A percentile compares a stretch with the other conserved stretches of the same genome.
phyloP scores from a whole-genome alignment of 164 flowering plant genomes.

The Malania oleifera region DNA sequence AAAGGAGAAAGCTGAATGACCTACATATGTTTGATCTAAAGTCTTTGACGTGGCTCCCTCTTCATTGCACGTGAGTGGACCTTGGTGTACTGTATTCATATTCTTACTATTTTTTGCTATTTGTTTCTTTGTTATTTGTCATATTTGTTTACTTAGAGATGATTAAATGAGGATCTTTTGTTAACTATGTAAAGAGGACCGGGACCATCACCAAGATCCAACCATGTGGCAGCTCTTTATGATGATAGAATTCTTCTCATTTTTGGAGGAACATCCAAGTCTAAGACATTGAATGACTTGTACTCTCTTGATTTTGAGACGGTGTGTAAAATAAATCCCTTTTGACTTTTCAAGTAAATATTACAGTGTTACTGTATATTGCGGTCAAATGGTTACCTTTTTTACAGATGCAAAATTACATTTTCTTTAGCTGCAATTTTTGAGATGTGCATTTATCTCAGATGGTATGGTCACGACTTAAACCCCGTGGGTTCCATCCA shows the following conservation, averaged over 20 bases:
- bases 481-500: constrained; percentile 79
- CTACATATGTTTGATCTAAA: constrained; percentile 98
- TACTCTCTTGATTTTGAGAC: constrained; percentile 95
- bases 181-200: constrained; percentile 56
- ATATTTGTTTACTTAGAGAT: neutral
- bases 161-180: neutral
- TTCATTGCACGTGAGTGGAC: constrained; percentile 87
- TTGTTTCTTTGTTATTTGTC: too few relatives aligned
- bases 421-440: neutral
- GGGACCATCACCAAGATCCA: constrained; percentile 86
- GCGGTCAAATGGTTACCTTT: constrained; percentile 1
- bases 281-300: constrained; percentile 76
- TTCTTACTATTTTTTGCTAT: neutral
- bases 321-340: constrained; percentile 33
- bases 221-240: constrained; percentile 86
- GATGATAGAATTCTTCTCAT: constrained; percentile 74
- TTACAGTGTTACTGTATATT: neutral
- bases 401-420: neutral
- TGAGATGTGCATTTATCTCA: constrained; percentile 19
- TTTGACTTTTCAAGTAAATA: neutral
- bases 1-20: constrained; percentile 84
- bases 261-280: constrained; percentile 89
- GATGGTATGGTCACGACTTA: constrained; percentile 97
- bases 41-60: constrained; percentile 93
- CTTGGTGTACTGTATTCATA: neutral